Percentiles rank a stretch among this genome's conserved stretches.
Conservation (phyloP, 2,329 filamentous ascomycete species). For the Neurospora crassa region DNA sequence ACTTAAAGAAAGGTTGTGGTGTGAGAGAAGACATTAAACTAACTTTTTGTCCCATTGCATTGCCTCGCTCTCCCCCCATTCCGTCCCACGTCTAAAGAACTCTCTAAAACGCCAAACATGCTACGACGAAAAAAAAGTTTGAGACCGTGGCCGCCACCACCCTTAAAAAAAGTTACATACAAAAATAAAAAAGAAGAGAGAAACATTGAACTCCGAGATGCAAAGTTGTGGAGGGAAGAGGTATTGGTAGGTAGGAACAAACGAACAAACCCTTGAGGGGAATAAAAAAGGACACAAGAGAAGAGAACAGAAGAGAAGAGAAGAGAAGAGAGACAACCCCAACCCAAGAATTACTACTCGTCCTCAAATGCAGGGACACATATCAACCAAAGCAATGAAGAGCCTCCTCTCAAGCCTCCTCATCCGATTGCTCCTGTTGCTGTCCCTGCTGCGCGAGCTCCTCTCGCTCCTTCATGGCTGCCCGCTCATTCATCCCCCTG, state of each 20-base stretch:
- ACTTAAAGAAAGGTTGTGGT: neutral
- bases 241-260: neutral
- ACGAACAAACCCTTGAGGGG: neutral
- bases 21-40: neutral
- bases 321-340: neutral
- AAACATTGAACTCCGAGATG: conserved; percentile 2
- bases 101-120: conserved; percentile 14
- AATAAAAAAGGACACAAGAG: neutral
- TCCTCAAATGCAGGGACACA: neutral
- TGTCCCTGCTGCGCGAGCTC: neutral
- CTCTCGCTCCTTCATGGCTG: conserved; percentile 19
- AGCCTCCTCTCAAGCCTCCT: neutral
- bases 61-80: neutral
- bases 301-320: neutral
- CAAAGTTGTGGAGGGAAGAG: neutral
- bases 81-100: neutral
- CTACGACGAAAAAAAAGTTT: neutral
- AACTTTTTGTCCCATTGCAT: neutral
- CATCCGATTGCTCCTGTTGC: neutral
- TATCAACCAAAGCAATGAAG: neutral
- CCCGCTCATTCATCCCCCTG: conserved; percentile 56
- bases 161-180: neutral
- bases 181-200: neutral
- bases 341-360: neutral
- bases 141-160: neutral